Evolutionary conservation across 805 yeast genomes (phyloP).

Genomic region (Naumovozyma baii): DNA sequence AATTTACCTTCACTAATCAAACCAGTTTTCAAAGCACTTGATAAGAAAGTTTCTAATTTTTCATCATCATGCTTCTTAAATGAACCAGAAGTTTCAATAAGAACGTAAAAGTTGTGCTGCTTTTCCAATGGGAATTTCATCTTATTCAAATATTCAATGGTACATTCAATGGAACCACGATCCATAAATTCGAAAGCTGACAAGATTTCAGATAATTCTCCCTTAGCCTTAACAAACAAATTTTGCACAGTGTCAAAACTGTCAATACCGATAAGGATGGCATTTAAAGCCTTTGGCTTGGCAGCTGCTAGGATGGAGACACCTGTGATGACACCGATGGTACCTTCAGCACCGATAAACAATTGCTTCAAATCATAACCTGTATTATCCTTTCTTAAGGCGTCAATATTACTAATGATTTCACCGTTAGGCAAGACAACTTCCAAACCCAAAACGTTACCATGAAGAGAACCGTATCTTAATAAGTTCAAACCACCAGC

Average conservation of each 20-base stretch:
- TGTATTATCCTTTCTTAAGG: constrained; percentile 81
- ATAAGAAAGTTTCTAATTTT: constrained; percentile 70
- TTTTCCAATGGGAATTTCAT: constrained; percentile 61
- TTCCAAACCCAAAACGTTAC: constrained; percentile 75
- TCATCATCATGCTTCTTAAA: constrained; percentile 80
- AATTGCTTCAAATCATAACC: constrained; percentile 83
- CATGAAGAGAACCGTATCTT: constrained; percentile 80
- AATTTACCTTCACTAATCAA: constrained; percentile 75
- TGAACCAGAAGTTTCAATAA: constrained; percentile 89
- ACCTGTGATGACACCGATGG: constrained; percentile 76
- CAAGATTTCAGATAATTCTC: constrained; percentile 65
- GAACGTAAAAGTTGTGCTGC: constrained; percentile 70
- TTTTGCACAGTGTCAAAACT: constrained; percentile 68
- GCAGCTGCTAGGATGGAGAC: constrained; percentile 77
- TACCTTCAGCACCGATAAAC: constrained; percentile 84
- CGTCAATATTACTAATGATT: constrained; percentile 59
- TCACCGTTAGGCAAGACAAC: constrained; percentile 80
- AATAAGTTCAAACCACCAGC: constrained; percentile 83
- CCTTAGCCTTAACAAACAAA: constrained; percentile 61
- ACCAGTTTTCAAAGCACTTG: constrained; percentile 65
- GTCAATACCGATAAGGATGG: constrained; percentile 70
- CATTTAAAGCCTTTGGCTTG: constrained; percentile 68
- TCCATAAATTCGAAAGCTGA: constrained; percentile 91
- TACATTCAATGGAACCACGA: constrained; percentile 48
- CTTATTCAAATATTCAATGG: constrained; percentile 44